Evolutionary conservation across 2,329 filamentous ascomycete species (phyloP).

Genomic region (Hymenoscyphus linearis): DNA sequence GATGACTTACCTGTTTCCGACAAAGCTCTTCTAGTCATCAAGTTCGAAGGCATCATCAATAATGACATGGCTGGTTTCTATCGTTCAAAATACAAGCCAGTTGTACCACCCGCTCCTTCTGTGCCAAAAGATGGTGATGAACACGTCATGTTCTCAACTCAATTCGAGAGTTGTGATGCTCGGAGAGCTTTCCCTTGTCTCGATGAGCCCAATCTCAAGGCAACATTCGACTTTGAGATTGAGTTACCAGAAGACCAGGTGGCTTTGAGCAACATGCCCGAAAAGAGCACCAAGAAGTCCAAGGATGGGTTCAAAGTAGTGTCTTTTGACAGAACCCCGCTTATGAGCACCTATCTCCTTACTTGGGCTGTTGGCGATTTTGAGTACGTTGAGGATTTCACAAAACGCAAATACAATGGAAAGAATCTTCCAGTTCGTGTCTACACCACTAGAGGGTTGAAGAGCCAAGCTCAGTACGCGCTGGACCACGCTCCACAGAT

Average conservation of each 20-base stretch:
- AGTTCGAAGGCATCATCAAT: constrained; percentile 79
- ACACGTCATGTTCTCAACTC: constrained; percentile 83
- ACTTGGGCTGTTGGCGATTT: constrained; percentile 97
- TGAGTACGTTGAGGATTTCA: constrained; percentile 90
- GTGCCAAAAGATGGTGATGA: constrained; percentile 68
- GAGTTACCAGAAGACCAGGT: constrained; percentile 86
- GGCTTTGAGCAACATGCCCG: constrained; percentile 92
- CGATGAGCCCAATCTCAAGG: constrained; percentile 95
- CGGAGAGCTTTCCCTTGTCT: constrained; percentile 95
- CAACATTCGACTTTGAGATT: constrained; percentile 89
- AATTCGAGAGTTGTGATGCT: constrained; percentile 96
- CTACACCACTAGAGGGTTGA: constrained; percentile 91
- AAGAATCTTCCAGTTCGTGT: constrained; percentile 89
- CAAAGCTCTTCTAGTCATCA: constrained; percentile 62
- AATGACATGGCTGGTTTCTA: constrained; percentile 92
- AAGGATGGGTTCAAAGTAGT: constrained; percentile 66
- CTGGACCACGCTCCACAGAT: constrained; percentile 87
- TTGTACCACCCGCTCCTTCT: constrained; percentile 63
- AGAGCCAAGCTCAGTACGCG: constrained; percentile 85
- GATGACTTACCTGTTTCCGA: constrained; percentile 63
- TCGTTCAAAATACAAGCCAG: constrained; percentile 86
- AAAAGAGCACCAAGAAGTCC: constrained; percentile 59
- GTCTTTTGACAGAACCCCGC: constrained; percentile 74
- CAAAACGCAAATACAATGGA: constrained; percentile 83
- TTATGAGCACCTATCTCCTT: constrained; percentile 89